phyloP scores from a whole-genome alignment of 768 basidiomycete genomes.

The Suillus weaverae region DNA sequence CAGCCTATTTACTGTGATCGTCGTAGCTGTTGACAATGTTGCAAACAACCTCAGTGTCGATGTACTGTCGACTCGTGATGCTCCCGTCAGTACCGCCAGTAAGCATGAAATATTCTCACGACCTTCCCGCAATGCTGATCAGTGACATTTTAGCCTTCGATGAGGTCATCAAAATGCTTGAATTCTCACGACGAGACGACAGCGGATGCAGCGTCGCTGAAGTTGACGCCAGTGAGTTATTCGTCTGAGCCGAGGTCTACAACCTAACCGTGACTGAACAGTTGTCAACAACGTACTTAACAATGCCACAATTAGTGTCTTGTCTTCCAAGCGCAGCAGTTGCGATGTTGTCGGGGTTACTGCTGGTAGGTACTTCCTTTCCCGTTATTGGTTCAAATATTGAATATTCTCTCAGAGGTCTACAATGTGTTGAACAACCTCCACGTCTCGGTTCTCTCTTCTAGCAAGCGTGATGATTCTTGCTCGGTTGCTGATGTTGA shows the following conservation, averaged over 20 bases:
- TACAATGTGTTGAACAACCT: neutral
- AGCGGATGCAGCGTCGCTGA: neutral
- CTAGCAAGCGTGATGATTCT: neutral
- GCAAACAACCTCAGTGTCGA: neutral
- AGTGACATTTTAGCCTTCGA: neutral
- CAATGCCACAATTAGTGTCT: too few species aligned
- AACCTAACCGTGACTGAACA: neutral
- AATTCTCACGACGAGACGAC: neutral
- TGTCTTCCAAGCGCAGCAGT: neutral
- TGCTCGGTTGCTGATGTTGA: neutral
- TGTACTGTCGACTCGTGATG: neutral
- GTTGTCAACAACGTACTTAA: neutral
- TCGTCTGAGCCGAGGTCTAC: rapidly evolving
- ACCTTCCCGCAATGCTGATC: neutral
- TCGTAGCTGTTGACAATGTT: neutral
- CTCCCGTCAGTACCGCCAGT: neutral
- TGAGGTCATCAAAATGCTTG: neutral
- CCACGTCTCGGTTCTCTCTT: neutral
- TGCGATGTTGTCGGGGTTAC: neutral
- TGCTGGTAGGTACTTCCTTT: neutral
- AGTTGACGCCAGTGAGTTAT: neutral
- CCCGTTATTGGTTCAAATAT: too few species aligned
- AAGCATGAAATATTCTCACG: neutral
- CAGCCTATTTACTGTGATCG: neutral
- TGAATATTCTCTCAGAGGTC: neutral